A percentile compares a stretch with the other conserved stretches of the same genome.
Evolutionary conservation across 176 grass and related monocot genomes (phyloP).

Genomic region (Cymbopogon citratus): DNA sequence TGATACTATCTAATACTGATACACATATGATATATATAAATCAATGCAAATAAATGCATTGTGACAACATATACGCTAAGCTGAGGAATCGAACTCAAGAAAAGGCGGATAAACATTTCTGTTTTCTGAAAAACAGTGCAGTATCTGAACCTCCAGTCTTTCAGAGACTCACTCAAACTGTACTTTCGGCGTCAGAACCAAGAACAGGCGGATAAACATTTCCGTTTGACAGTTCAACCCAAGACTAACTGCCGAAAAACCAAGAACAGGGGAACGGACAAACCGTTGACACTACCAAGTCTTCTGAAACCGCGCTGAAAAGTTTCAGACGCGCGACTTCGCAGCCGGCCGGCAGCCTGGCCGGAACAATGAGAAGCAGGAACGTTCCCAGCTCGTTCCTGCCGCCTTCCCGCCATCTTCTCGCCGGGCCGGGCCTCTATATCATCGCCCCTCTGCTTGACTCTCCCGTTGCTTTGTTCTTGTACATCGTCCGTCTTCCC

Average conservation of each 20-base stretch:
- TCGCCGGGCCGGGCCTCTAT: background rate
- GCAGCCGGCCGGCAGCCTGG: background rate
- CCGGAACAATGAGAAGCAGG: background rate
- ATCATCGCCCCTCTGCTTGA: background rate
- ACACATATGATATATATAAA: too few species aligned
- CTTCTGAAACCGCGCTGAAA: background rate
- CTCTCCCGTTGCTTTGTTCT: slow-evolving; percentile 7
- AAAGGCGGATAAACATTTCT: too few species aligned
- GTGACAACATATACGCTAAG: too few species aligned
- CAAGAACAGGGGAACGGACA: background rate
- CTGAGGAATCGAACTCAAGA: too few species aligned
- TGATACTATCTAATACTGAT: too few species aligned
- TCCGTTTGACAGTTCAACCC: background rate
- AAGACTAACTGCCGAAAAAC: background rate
- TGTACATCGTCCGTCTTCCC: background rate
- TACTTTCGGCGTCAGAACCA: too few species aligned
- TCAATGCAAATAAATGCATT: too few species aligned
- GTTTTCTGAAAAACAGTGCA: too few species aligned
- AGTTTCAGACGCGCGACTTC: background rate
- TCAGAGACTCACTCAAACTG: too few species aligned
- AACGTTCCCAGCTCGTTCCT: slow-evolving; percentile 34
- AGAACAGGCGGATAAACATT: too few species aligned
- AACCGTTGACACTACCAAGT: slow-evolving; percentile 10
- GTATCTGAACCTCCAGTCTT: too few species aligned
- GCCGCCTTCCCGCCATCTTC: slow-evolving; percentile 34